Evolutionary conservation across 176 grass and related monocot genomes (phyloP).

Genomic region (Chloris gayana): DNA sequence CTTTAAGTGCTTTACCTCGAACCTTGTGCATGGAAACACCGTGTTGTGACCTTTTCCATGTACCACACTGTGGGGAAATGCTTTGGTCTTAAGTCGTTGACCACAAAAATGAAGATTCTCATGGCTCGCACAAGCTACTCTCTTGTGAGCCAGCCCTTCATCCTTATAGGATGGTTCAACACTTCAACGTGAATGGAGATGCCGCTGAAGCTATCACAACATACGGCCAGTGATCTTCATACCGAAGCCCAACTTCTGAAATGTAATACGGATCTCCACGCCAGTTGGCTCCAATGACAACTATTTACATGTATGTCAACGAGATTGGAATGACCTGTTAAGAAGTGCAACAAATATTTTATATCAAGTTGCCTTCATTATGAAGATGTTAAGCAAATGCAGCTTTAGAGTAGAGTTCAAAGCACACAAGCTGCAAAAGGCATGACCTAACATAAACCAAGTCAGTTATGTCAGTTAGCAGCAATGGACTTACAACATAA

Average conservation of each 20-base stretch:
- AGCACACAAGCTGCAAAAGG: background rate
- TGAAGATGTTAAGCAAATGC: background rate
- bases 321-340: conserved; percentile 36
- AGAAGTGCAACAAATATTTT: conserved; percentile 21
- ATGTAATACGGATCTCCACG: background rate
- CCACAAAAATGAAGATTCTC: background rate
- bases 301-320: conserved; percentile 26
- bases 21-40: background rate
- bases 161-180: too few relatives aligned
- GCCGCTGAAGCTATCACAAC: background rate
- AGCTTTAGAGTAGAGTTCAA: background rate
- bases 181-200: conserved; percentile 19
- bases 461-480: background rate
- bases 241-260: background rate
- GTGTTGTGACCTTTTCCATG: conserved; percentile 4
- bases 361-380: background rate
- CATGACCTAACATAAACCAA: background rate
- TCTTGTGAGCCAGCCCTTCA: background rate
- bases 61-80: background rate
- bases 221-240: background rate
- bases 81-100: background rate
- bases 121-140: background rate
- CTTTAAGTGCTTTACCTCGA: background rate
- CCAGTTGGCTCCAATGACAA: background rate
- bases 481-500: conserved; percentile 3